These are phyloP conservation scores for Umbilicaria muhlenbergii DNA, from an alignment of 495 filamentous ascomycete genomes.

Conservation along the genomic window DNA sequence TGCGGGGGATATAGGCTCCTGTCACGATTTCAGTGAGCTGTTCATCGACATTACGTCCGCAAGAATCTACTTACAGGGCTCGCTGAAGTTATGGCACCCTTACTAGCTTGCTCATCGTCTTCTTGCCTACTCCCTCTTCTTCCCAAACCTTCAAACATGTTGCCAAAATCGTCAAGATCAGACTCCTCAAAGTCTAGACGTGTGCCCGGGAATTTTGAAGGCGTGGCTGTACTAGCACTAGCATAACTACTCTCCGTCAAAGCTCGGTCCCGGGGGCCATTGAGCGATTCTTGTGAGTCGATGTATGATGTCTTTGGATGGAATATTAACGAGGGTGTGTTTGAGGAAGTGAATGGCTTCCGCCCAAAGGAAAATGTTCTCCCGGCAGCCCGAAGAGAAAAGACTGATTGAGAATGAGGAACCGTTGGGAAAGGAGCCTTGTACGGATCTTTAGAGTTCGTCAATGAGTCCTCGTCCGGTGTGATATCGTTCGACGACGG, in stretches of 20 bases:
- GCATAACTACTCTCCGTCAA: constrained; percentile 38
- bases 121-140: constrained; percentile 36
- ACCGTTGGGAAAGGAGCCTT: constrained; percentile 43
- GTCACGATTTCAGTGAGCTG: not conserved
- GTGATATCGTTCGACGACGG: constrained; percentile 54
- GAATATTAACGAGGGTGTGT: constrained; percentile 22
- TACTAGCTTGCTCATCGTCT: constrained; percentile 27
- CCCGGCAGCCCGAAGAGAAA: constrained; percentile 48
- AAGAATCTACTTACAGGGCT: constrained; percentile 21
- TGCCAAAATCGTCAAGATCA: constrained; percentile 49
- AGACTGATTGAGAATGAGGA: constrained; percentile 32
- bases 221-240: constrained; percentile 46
- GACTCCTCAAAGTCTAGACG: constrained; percentile 32
- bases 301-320: constrained; percentile 17
- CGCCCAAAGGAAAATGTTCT: constrained; percentile 65
- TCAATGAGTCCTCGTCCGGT: constrained; percentile 37
- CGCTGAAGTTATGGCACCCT: constrained; percentile 12
- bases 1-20: constrained; percentile 13
- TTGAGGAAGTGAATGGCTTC: constrained; percentile 28
- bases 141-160: constrained; percentile 46
- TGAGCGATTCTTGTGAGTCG: constrained; percentile 19
- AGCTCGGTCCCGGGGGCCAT: constrained; percentile 26
- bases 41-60: constrained; percentile 4
- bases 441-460: constrained; percentile 30
- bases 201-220: constrained; percentile 47